These are phyloP conservation scores for Aureobasidium sp. DNA, from an alignment of 2,329 filamentous ascomycete species.

Conservation along the genomic window DNA sequence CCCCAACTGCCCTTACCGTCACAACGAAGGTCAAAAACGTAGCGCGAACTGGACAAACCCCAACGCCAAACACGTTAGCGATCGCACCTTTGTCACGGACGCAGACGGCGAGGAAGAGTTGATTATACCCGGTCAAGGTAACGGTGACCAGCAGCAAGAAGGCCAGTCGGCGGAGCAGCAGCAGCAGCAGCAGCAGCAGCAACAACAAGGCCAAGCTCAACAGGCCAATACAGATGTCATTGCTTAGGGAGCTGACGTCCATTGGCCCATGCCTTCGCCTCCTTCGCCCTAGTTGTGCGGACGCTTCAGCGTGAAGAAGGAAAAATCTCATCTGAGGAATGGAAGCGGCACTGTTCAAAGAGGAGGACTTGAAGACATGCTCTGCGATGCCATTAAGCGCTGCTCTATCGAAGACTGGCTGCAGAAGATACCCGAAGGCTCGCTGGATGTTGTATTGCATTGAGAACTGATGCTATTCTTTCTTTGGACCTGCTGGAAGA, in stretches of 20 bases:
- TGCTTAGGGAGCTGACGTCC: constrained; percentile 17
- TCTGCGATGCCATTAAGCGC: background rate
- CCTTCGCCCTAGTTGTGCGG: background rate
- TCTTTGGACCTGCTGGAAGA: background rate
- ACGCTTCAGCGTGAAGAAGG: background rate
- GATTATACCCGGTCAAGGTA: constrained; percentile 26
- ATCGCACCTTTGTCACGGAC: constrained; percentile 17
- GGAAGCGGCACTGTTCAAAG: background rate
- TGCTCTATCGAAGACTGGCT: background rate
- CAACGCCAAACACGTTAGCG: constrained; percentile 57
- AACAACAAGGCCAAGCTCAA: background rate
- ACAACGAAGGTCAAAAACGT: constrained; percentile 79
- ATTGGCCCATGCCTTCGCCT: background rate
- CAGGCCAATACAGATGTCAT: constrained; percentile 17
- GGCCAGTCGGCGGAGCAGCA: background rate
- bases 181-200: background rate
- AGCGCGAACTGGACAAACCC: constrained; percentile 51
- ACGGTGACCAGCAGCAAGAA: constrained; percentile 1
- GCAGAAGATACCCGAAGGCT: background rate
- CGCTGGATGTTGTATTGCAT: background rate
- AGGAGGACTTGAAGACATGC: background rate
- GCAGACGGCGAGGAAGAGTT: constrained; percentile 27
- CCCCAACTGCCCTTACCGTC: constrained; percentile 78
- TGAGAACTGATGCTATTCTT: background rate
- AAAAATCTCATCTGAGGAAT: background rate